Conservation (phyloP, 169 alveolate genomes). For the Cryptosporidium baileyi region DNA sequence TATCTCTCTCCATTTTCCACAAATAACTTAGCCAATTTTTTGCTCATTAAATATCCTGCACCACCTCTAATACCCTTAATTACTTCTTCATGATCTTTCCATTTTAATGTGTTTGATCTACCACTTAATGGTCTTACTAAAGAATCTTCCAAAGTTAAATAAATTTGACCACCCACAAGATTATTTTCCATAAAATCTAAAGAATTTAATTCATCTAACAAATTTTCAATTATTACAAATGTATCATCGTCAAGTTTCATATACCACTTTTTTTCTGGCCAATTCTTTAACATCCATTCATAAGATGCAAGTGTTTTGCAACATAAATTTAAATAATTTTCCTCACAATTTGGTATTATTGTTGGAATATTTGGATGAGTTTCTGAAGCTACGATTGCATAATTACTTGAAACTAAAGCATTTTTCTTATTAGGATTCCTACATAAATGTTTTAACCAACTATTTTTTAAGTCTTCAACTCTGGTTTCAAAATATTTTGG, state of each 20-base stretch:
- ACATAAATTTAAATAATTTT: slow-evolving; percentile 43
- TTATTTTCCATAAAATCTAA: not conserved
- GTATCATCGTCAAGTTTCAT: slow-evolving; percentile 69
- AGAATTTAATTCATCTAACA: slow-evolving; percentile 32
- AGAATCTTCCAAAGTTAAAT: slow-evolving; percentile 56
- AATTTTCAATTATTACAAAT: slow-evolving; percentile 17
- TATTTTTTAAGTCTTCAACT: slow-evolving; percentile 36
- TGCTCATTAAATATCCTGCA: slow-evolving; percentile 64
- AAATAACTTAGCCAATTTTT: slow-evolving; percentile 31
- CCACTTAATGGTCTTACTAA: not conserved
- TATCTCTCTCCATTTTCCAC: slow-evolving; percentile 60
- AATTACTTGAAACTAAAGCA: slow-evolving; percentile 1
- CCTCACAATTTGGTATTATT: slow-evolving; percentile 53
- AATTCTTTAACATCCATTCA: slow-evolving; percentile 54
- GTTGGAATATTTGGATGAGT: slow-evolving; percentile 28
- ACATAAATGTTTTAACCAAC: slow-evolving; percentile 61
- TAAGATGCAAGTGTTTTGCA: slow-evolving; percentile 63
- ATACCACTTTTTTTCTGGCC: slow-evolving; percentile 69
- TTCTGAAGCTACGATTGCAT: slow-evolving; percentile 14
- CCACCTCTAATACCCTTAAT: slow-evolving; percentile 68
- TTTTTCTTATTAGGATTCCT: not conserved
- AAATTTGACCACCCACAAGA: slow-evolving; percentile 62
- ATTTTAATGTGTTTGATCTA: slow-evolving; percentile 31
- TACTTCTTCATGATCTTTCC: slow-evolving; percentile 64
- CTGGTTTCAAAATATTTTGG: slow-evolving; percentile 51